Conservation (phyloP, 2,329 filamentous ascomycete species). For the Pestalotiopsis sp. region DNA sequence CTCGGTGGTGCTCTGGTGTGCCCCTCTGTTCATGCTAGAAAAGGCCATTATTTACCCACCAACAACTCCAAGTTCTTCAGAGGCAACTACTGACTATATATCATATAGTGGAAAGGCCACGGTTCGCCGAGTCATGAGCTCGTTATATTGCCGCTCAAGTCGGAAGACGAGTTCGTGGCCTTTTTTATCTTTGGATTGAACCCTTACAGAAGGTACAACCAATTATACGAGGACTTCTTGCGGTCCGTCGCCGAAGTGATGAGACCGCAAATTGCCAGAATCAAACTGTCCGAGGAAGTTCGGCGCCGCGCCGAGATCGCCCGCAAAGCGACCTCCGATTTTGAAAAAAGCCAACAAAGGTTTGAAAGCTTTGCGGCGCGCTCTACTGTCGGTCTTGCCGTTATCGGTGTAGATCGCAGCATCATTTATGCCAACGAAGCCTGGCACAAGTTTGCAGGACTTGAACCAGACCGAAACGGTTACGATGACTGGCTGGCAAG, state of each 20-base stretch:
- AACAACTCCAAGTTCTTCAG: neutral
- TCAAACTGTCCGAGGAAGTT: conserved; percentile 26
- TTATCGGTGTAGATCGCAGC: conserved; percentile 22
- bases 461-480: conserved; percentile 18
- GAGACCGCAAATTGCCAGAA: conserved; percentile 22
- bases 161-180: conserved; percentile 19
- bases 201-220: conserved; percentile 23
- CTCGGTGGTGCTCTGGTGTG: no score
- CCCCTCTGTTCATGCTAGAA: neutral
- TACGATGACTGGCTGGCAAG: conserved; percentile 22
- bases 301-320: conserved; percentile 24
- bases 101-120: conserved; percentile 19
- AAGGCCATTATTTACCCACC: no score
- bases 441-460: conserved; percentile 26
- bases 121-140: conserved; percentile 21
- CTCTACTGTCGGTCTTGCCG: conserved; percentile 27
- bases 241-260: conserved; percentile 23
- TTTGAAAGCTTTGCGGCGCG: conserved; percentile 29
- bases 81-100: neutral
- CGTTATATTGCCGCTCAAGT: conserved; percentile 22
- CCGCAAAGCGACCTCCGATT: conserved; percentile 22
- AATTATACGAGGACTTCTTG: conserved; percentile 24
- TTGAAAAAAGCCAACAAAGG: conserved; percentile 25
- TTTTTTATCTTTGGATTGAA: conserved; percentile 28
- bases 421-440: conserved; percentile 29